Evolutionary conservation across 306 rosid species (phyloP).

Genomic region (Quercus cerris): DNA sequence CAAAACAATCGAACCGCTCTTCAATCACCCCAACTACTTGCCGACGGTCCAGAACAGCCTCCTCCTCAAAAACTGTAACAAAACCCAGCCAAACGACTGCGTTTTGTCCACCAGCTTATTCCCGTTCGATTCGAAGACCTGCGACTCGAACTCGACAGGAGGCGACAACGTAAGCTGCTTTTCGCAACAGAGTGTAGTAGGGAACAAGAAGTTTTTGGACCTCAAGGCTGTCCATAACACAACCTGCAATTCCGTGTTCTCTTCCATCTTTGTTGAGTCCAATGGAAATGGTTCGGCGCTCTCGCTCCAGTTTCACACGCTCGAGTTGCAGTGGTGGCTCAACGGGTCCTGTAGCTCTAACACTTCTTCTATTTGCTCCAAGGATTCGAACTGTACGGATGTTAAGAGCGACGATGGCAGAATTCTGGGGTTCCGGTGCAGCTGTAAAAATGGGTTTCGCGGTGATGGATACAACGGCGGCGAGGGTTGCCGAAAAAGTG

Average conservation of each 20-base stretch:
- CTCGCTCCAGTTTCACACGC: conserved; percentile 43
- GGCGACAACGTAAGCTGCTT: conserved; percentile 53
- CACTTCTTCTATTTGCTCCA: conserved; percentile 16
- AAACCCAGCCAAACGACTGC: conserved; percentile 28
- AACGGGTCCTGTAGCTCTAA: background rate
- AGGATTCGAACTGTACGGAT: conserved; percentile 6
- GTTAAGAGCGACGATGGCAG: background rate
- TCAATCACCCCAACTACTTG: conserved; percentile 14
- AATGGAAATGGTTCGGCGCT: conserved; percentile 7
- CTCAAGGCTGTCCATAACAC: background rate
- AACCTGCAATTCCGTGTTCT: conserved; percentile 46
- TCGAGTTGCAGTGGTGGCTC: conserved; percentile 88
- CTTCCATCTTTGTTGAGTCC: conserved; percentile 40
- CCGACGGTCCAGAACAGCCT: conserved; percentile 52
- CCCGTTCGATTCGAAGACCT: conserved; percentile 6
- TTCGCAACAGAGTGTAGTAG: background rate
- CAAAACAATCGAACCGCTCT: conserved; percentile 31
- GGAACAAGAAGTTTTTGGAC: background rate
- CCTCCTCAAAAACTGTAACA: conserved; percentile 47
- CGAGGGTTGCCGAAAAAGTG: conserved; percentile 69
- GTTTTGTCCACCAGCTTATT: conserved; percentile 29
- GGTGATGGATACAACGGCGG: conserved; percentile 66
- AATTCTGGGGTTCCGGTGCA: conserved; percentile 47
- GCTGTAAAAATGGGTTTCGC: conserved; percentile 39
- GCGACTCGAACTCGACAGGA: background rate